These are phyloP conservation scores for Perilla frutescens DNA, from an alignment of 257 asterid genomes.

Conservation along the genomic window DNA sequence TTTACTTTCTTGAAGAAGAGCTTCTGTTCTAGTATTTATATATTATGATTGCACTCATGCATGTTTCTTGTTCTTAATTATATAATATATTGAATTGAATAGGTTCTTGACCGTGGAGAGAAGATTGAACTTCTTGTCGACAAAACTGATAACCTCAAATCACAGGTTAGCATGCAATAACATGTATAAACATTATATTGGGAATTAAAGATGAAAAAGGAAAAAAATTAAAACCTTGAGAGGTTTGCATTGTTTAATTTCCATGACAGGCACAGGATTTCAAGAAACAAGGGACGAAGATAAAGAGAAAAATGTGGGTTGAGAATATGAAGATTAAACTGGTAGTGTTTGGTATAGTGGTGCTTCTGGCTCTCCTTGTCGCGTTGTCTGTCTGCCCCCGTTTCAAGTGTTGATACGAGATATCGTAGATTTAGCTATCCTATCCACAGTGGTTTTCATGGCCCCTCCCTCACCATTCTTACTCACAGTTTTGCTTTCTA, in stretches of 20 bases:
- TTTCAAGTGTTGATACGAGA: slow-evolving; percentile 43
- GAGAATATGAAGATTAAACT: slow-evolving; percentile 70
- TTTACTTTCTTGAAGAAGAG: background rate
- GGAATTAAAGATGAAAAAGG: too few relatives aligned
- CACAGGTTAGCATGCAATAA: slow-evolving; percentile 43
- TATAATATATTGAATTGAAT: background rate
- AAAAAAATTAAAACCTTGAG: too few relatives aligned
- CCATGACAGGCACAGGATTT: slow-evolving; percentile 64
- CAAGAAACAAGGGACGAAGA: slow-evolving; percentile 57
- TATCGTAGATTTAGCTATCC: slow-evolving; percentile 1
- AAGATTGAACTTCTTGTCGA: slow-evolving; percentile 62
- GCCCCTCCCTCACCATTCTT: slow-evolving; percentile 24
- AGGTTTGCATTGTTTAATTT: background rate
- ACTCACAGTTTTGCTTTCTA: background rate
- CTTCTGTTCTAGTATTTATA: background rate
- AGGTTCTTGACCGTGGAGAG: slow-evolving; percentile 72
- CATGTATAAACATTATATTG: background rate
- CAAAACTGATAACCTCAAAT: slow-evolving; percentile 60
- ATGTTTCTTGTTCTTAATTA: background rate
- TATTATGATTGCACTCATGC: background rate
- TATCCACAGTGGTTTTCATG: background rate
- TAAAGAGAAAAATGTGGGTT: slow-evolving; percentile 64
- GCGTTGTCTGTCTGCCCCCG: slow-evolving; percentile 58
- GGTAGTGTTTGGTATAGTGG: slow-evolving; percentile 51
- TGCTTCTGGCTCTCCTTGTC: slow-evolving; percentile 49